A percentile compares a stretch with the other conserved stretches of the same genome.
phyloP scores from a whole-genome alignment of 129 eudicot species.

The Arctium lappa region DNA sequence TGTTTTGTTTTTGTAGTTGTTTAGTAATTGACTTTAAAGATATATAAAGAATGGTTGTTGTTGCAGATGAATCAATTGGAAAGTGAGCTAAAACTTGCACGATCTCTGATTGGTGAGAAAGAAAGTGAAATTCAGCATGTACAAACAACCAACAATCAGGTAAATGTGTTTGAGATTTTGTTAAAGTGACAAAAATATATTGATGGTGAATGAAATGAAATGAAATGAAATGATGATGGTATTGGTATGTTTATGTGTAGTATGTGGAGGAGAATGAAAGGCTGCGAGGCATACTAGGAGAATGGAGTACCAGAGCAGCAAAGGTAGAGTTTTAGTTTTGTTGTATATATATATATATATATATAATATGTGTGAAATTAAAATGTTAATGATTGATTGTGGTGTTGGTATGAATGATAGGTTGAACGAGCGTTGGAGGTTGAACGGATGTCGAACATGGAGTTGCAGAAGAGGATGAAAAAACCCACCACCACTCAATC shows the following conservation, averaged over 20 bases:
- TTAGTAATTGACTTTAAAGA: background rate
- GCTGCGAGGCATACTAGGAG: slow-evolving; percentile 13
- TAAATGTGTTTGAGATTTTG: background rate
- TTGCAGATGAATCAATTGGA: slow-evolving; percentile 65
- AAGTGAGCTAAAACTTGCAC: slow-evolving; percentile 46
- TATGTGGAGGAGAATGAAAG: slow-evolving; percentile 22
- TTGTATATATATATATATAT: no score
- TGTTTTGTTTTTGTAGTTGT: background rate
- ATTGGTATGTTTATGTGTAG: background rate
- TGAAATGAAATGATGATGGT: background rate
- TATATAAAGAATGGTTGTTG: no score
- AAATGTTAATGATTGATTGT: background rate
- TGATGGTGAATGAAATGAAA: background rate
- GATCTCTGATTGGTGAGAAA: slow-evolving; percentile 4
- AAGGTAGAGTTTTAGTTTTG: background rate
- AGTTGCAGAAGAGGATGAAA: slow-evolving; percentile 53
- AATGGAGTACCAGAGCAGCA: slow-evolving; percentile 11
- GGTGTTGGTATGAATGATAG: background rate
- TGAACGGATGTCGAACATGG: slow-evolving; percentile 60
- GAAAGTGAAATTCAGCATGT: slow-evolving; percentile 2
- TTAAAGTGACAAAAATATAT: background rate
- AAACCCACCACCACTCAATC: slow-evolving; percentile 12
- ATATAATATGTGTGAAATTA: no score
- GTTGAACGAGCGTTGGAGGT: slow-evolving; percentile 60
- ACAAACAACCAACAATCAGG: slow-evolving; percentile 6